Conservation (phyloP, 148 eudicot genomes). For the Rhododendron griersonianum region DNA sequence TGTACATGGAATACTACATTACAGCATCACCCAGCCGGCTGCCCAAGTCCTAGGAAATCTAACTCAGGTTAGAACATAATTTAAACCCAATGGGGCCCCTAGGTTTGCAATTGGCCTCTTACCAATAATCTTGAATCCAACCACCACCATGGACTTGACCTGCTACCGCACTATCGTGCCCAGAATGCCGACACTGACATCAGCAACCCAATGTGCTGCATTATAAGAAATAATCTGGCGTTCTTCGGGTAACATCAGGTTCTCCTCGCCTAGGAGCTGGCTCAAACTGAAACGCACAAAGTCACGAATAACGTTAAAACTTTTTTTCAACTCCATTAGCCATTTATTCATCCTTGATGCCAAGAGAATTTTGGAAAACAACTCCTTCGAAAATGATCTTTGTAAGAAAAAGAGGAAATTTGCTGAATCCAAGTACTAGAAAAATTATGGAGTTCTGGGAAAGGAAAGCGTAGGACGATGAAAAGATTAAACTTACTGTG, state of each 20-base stretch:
- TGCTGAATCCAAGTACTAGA: neutral
- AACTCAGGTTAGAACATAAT: conserved; percentile 18
- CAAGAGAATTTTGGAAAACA: neutral
- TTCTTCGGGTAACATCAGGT: conserved; percentile 68
- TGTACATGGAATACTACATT: conserved; percentile 16
- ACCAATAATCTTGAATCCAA: neutral
- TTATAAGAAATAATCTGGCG: conserved; percentile 70
- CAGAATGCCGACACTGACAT: conserved; percentile 15
- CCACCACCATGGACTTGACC: conserved; percentile 1
- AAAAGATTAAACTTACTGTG: neutral
- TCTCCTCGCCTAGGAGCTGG: conserved; percentile 82
- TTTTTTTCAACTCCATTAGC: neutral
- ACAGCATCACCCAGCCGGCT: conserved; percentile 9
- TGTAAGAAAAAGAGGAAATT: neutral
- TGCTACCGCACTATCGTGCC: neutral
- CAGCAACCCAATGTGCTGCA: conserved; percentile 21
- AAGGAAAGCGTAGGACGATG: neutral
- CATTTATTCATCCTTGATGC: neutral
- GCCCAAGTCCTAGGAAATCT: conserved; percentile 8
- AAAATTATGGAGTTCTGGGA: neutral
- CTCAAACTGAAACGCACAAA: conserved; percentile 50
- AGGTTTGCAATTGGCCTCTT: neutral
- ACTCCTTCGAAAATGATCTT: neutral
- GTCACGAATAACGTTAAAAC: neutral
- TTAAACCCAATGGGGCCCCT: conserved; percentile 6